Evolutionary conservation across 257 asterid species (phyloP).

Genomic region (Lithospermum erythrorhizon): DNA sequence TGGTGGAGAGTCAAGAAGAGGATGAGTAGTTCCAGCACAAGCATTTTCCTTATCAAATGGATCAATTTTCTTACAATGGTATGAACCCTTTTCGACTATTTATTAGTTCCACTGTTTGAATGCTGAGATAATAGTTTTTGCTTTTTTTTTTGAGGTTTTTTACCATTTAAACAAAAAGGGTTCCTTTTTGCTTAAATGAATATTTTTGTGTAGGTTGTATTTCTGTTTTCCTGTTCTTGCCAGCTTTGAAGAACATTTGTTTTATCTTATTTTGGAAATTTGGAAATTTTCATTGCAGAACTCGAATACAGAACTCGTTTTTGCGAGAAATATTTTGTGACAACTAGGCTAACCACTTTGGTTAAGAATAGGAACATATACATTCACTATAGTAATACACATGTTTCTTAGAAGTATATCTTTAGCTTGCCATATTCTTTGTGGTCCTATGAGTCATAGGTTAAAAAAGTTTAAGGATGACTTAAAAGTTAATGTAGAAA

Average conservation of each 20-base stretch:
- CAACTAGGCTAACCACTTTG: too few relatives aligned
- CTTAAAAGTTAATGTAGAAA: not conserved
- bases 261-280: too few relatives aligned
- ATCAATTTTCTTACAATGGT: slow-evolving; percentile 81
- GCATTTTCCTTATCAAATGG: slow-evolving; percentile 84
- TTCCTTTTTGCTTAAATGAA: not conserved
- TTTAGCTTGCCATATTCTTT: not conserved
- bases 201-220: not conserved
- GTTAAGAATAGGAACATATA: too few relatives aligned
- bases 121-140: not conserved
- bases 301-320: too few relatives aligned
- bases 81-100: slow-evolving; percentile 13
- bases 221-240: not conserved
- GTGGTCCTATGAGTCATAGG: too few relatives aligned
- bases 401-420: not conserved
- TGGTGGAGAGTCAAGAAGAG: not conserved
- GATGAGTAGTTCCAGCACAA: slow-evolving; percentile 52
- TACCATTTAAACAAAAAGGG: too few relatives aligned
- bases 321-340: too few relatives aligned
- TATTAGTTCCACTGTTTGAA: not conserved
- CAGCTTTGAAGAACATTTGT: too few relatives aligned
- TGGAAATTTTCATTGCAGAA: too few relatives aligned
- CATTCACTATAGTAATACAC: not conserved
- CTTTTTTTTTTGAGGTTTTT: too few relatives aligned
- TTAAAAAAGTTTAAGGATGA: too few relatives aligned